phyloP scores from a whole-genome alignment of 805 yeast genomes.

The Nakazawaea sp. region DNA sequence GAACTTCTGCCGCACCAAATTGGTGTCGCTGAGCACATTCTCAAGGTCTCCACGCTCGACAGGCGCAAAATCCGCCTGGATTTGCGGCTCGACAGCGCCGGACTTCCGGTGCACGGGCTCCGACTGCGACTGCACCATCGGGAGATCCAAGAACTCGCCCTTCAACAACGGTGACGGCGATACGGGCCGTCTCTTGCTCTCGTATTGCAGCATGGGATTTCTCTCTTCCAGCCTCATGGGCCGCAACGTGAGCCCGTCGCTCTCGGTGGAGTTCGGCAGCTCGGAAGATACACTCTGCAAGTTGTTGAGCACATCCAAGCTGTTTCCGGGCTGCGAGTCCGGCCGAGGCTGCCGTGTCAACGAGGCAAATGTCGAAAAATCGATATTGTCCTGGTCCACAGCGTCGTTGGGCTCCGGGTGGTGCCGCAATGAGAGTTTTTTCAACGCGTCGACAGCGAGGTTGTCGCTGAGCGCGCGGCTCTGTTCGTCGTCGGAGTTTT shows the following conservation, averaged over 20 bases:
- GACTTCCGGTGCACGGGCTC: no score
- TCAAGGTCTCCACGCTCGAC: neutral
- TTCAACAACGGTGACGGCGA: slow-evolving; percentile 7
- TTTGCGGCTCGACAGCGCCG: neutral
- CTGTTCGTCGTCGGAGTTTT: neutral
- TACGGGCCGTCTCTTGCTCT: slow-evolving; percentile 7
- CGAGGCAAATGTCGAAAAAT: slow-evolving; percentile 9
- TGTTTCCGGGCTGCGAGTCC: neutral
- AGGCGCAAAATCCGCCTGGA: neutral
- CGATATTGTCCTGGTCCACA: slow-evolving; percentile 7
- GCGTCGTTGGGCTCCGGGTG: neutral
- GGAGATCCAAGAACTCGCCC: slow-evolving; percentile 6
- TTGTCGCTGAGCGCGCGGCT: slow-evolving; percentile 2
- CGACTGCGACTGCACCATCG: slow-evolving; percentile 1
- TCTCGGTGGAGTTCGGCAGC: slow-evolving; percentile 2
- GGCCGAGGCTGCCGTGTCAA: slow-evolving; percentile 10
- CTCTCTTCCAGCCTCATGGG: slow-evolving; percentile 26
- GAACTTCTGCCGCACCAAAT: neutral
- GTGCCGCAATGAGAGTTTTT: slow-evolving; percentile 3
- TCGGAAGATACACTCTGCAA: slow-evolving; percentile 7
- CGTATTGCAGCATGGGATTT: slow-evolving; percentile 11
- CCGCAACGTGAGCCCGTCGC: slow-evolving; percentile 18
- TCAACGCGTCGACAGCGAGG: slow-evolving; percentile 4
- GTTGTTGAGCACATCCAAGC: slow-evolving; percentile 3
- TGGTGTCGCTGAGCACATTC: neutral